Conservation (phyloP, 805 yeast species). For the Candida corydali region DNA sequence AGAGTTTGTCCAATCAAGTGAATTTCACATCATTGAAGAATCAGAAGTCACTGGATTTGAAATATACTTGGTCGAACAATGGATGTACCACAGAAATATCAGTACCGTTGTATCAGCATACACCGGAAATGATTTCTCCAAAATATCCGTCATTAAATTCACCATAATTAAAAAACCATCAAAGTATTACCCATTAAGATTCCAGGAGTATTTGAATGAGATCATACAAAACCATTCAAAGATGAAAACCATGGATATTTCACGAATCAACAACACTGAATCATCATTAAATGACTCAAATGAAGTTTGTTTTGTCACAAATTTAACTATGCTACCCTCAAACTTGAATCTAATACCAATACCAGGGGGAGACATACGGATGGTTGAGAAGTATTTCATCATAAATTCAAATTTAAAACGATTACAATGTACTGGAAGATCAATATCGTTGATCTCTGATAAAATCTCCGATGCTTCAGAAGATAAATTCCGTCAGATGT, state of each 20-base stretch:
- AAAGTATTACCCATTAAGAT: constrained; percentile 45
- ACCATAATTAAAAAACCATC: constrained; percentile 49
- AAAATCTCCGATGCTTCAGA: constrained; percentile 72
- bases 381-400: constrained; percentile 54
- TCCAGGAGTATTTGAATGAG: constrained; percentile 62
- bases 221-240: constrained; percentile 63
- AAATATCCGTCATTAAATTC: constrained; percentile 53
- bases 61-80: constrained; percentile 88
- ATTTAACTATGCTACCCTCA: constrained; percentile 76
- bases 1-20: constrained; percentile 29
- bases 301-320: constrained; percentile 65
- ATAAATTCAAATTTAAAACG: constrained; percentile 75
- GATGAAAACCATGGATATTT: constrained; percentile 48
- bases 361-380: constrained; percentile 51
- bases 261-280: constrained; percentile 4
- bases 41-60: constrained; percentile 71
- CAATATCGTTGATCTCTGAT: constrained; percentile 62
- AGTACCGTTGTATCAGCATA: constrained; percentile 72
- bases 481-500: constrained; percentile 77
- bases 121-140: constrained; percentile 77
- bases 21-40: constrained; percentile 41
- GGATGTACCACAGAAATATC: constrained; percentile 73
- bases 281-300: constrained; percentile 7
- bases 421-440: constrained; percentile 80
- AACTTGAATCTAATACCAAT: constrained; percentile 68